These are phyloP conservation scores for Mucor lusitanicus DNA, from an alignment of 371 early-diverging fungal genomes.

Conservation along the genomic window DNA sequence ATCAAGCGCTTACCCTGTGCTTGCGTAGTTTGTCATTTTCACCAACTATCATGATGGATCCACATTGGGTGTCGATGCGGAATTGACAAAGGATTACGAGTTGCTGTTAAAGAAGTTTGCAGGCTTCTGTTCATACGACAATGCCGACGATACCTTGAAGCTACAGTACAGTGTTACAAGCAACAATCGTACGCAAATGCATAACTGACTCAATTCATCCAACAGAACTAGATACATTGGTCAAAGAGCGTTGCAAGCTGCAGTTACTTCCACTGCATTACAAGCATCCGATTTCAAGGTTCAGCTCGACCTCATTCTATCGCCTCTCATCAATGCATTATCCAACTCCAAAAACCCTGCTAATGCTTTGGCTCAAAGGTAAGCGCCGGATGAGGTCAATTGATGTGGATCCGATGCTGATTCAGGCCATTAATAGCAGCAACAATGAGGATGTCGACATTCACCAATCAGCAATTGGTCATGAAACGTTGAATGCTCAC, in stretches of 20 bases:
- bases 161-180: constrained; percentile 26
- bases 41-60: constrained; percentile 69
- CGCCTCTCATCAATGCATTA: constrained; percentile 55
- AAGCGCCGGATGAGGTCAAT: background rate
- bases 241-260: constrained; percentile 55
- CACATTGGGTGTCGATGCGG: constrained; percentile 67
- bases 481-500: constrained; percentile 25
- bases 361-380: constrained; percentile 36
- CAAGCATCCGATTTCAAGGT: constrained; percentile 56
- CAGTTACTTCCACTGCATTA: constrained; percentile 55
- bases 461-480: constrained; percentile 25
- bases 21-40: constrained; percentile 67
- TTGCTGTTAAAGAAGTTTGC: constrained; percentile 58
- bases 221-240: constrained; percentile 59
- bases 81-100: constrained; percentile 65
- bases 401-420: background rate
- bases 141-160: constrained; percentile 35
- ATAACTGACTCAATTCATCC: background rate
- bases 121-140: constrained; percentile 43
- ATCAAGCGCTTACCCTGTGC: background rate
- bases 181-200: background rate
- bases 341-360: constrained; percentile 35
- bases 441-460: constrained; percentile 27
- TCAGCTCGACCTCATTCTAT: constrained; percentile 60
- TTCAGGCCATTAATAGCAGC: background rate